Evolutionary conservation across 495 filamentous ascomycete genomes (phyloP).

Genomic region (Apiosordaria backusii): DNA sequence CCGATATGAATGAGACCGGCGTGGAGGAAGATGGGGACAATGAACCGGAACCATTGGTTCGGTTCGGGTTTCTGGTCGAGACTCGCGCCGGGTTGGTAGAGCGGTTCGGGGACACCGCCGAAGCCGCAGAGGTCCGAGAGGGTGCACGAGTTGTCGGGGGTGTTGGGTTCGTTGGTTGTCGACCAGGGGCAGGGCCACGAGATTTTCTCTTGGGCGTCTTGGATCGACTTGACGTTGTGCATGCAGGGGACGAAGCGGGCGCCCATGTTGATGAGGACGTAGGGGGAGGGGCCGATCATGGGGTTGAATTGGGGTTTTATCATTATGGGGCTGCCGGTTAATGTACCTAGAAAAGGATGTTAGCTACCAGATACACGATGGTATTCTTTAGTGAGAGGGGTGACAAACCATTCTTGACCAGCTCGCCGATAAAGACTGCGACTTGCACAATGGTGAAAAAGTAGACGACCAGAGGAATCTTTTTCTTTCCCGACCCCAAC

Average conservation of each 20-base stretch:
- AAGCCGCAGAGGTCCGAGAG: constrained; percentile 82
- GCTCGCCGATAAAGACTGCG: constrained; percentile 83
- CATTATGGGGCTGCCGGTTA: constrained; percentile 76
- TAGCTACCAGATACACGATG: constrained; percentile 27
- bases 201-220: constrained; percentile 41
- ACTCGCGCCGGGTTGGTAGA: constrained; percentile 41
- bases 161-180: constrained; percentile 49
- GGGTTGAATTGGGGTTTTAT: constrained; percentile 86
- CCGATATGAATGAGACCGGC: constrained; percentile 89
- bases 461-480: constrained; percentile 81
- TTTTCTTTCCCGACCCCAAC: constrained; percentile 47
- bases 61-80: constrained; percentile 51
- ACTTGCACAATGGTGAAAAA: constrained; percentile 73
- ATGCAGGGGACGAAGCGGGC: constrained; percentile 92
- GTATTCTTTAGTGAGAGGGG: background rate
- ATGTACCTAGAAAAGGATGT: constrained; percentile 43
- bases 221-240: constrained; percentile 70
- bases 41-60: constrained; percentile 96
- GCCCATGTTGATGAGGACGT: constrained; percentile 94
- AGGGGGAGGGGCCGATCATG: constrained; percentile 91
- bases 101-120: constrained; percentile 62
- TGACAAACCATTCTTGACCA: constrained; percentile 67
- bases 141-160: constrained; percentile 55
- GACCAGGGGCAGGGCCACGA: constrained; percentile 74
- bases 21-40: constrained; percentile 92